Evolutionary conservation across 768 basidiomycete genomes (phyloP), one percentile per base, ranked within the genome.

Genomic region (Amanita jacksonii): DNA sequence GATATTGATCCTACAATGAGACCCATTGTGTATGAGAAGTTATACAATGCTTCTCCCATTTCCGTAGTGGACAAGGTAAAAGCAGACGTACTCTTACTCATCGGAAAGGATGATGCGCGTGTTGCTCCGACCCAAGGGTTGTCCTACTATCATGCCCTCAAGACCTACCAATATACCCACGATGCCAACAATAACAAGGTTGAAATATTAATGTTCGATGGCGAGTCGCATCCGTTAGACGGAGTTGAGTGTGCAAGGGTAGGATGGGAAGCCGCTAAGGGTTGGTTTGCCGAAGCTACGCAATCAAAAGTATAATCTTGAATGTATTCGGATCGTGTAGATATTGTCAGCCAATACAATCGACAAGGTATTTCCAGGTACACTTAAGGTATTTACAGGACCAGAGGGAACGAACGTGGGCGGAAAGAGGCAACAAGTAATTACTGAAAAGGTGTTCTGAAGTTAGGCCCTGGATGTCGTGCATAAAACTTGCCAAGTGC

Each of bases 61-160:
- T 54, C 67, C 1, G 55, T 76, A 45, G 66, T 80, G 15, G 68
- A 73, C 36, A 52, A 57, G 2, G 73, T 85, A 24, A 61, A 54
- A 33, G 60, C 71, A 4, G 73, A 76, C 0, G 77, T 83, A 13
- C 58, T 82, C 12, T 54, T 86, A 10, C 53, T 79, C 16, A 59
- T 85, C 8, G 85, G 85, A 0, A 68, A 69, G 7, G 65, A 67
- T 13, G 84, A 87, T 54, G 59, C 72, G 33, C 63, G 84, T 0
- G 83, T 82, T 4, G 70, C 78, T 4, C 74, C 81, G 0, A 67
- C 70, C 4, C 82, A 87, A 39, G 76, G 76, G 0, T 66, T 68
- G 43, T 70, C 68, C 5, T 81, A 75, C 54, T 87, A 80, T 48
- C 80, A 86, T 58, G 74, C 74, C 4, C 56, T 86, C 43, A 82